A percentile compares a stretch with the other conserved stretches of the same genome.
Conservation (phyloP, 495 filamentous ascomycete species). For the Penicillium egyptiacum region DNA sequence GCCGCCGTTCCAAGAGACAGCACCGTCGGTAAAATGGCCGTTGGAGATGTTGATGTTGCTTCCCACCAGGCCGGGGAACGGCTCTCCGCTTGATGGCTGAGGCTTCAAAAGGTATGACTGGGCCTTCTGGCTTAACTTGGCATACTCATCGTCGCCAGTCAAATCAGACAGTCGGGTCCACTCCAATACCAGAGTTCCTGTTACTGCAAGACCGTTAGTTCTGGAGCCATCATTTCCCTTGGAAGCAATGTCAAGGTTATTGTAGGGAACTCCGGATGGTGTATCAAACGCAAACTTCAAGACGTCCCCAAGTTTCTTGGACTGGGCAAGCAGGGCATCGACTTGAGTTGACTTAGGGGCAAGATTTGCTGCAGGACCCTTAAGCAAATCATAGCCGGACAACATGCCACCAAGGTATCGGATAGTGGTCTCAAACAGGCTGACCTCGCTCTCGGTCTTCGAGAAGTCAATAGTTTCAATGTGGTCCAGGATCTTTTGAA, state of each 20-base stretch:
- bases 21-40: constrained; percentile 65
- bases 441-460: constrained; percentile 56
- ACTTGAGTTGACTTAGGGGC: constrained; percentile 48
- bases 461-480: constrained; percentile 69
- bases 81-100: constrained; percentile 58
- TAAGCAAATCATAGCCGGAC: constrained; percentile 80
- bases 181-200: constrained; percentile 75
- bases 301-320: constrained; percentile 65
- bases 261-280: constrained; percentile 71
- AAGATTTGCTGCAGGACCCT: constrained; percentile 61
- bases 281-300: constrained; percentile 80
- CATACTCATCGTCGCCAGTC: constrained; percentile 66
- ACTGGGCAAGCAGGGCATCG: constrained; percentile 61
- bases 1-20: constrained; percentile 78
- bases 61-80: constrained; percentile 77
- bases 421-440: constrained; percentile 88
- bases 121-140: constrained; percentile 61
- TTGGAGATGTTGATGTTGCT: constrained; percentile 61
- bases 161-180: constrained; percentile 84
- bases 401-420: constrained; percentile 80
- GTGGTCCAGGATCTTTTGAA: constrained; percentile 67
- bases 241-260: constrained; percentile 62
- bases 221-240: constrained; percentile 46
- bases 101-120: constrained; percentile 73
- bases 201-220: constrained; percentile 69